Conservation (phyloP, 1,284 basidiomycete genomes). For the Wolfiporia cocos region DNA sequence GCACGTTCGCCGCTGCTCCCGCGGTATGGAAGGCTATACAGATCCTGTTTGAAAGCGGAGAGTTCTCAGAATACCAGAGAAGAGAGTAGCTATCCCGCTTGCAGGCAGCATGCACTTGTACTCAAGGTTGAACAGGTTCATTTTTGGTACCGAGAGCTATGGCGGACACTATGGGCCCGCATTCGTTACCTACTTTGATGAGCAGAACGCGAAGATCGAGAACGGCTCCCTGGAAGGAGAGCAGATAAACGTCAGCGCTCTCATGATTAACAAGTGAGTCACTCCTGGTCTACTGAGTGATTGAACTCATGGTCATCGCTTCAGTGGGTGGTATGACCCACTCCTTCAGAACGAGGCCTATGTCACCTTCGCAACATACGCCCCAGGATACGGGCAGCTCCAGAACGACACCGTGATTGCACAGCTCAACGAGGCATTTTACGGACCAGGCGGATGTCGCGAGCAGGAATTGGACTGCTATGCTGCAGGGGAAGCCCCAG, state of each 20-base stretch:
- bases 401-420: slow-evolving; percentile 40
- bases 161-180: slow-evolving; percentile 65
- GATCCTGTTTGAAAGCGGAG: slow-evolving; percentile 54
- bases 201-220: slow-evolving; percentile 56
- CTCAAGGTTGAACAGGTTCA: slow-evolving; percentile 36
- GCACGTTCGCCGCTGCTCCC: slow-evolving; percentile 44
- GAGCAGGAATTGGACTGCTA: slow-evolving; percentile 49
- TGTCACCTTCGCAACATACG: slow-evolving; percentile 51
- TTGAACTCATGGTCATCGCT: not conserved
- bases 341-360: slow-evolving; percentile 57
- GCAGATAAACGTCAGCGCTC: slow-evolving; percentile 34
- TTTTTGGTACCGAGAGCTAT: slow-evolving; percentile 62
- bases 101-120: not conserved
- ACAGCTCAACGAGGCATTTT: slow-evolving; percentile 43
- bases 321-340: slow-evolving; percentile 63
- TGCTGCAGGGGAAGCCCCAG: slow-evolving; percentile 37
- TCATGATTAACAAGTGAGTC: slow-evolving; percentile 35
- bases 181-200: slow-evolving; percentile 60
- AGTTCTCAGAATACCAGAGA: slow-evolving; percentile 52
- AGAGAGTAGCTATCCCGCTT: slow-evolving; percentile 37
- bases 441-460: slow-evolving; percentile 40
- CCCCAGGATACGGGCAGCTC: slow-evolving; percentile 60
- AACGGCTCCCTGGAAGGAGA: slow-evolving; percentile 30
- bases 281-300: not conserved
- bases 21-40: slow-evolving; percentile 64